Base-by-base conservation (phyloP, 768 basidiomycete species). In the Coprinopsis strossmayeri region DNA sequence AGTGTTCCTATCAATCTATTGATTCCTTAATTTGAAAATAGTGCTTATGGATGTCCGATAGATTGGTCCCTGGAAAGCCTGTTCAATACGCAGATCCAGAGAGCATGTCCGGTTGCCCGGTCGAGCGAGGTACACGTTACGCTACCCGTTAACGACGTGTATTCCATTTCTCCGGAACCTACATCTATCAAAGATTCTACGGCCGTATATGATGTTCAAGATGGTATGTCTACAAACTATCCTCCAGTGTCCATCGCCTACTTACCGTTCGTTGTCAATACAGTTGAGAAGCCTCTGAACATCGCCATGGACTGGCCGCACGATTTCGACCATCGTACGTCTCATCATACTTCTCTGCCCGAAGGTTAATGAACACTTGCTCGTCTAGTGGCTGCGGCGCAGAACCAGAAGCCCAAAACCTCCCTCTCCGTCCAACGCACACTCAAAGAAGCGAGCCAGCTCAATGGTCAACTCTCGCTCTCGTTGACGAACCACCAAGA, bases 11-110 rank as follows among this genome's bases (percentile, higher is more conserved):
- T 23, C 41, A 32, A 7, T 32, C 30, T 32, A 32, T 7, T 7
- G 15, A 15, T 42, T 37, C 26, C 40, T 48, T n/a, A n/a, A n/a
- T n/a, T n/a, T n/a, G 27, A 51, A 48, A 32, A 7, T 15, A 32
- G 7, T 32, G 7, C 30, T 32, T 7, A 32, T 52, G 5, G 24
- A 21, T 35, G 53, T n/a, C 30, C 35, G 18, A 38, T 38, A 89
- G 88, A 91, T 65, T 91, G 86, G 85, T 83, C 83, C 9, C 72
- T 93, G 42, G 60, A 66, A 13, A 76, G 75, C 18, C 56, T 91
- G 2, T 92, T 91, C 59, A 84, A 77, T 58, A 77, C 83, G 17
- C 66, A 61, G 3, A 78, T 93, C 39, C 70, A 76, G n/a, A 67
- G 64, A 18, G 56, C 74, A 1, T 94, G 91, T 62, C 85, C 86